A percentile compares a stretch with the other conserved stretches of the same genome.
phyloP scores from a whole-genome alignment of 2,329 filamentous ascomycete genomes.

The Volutella citrinella region DNA sequence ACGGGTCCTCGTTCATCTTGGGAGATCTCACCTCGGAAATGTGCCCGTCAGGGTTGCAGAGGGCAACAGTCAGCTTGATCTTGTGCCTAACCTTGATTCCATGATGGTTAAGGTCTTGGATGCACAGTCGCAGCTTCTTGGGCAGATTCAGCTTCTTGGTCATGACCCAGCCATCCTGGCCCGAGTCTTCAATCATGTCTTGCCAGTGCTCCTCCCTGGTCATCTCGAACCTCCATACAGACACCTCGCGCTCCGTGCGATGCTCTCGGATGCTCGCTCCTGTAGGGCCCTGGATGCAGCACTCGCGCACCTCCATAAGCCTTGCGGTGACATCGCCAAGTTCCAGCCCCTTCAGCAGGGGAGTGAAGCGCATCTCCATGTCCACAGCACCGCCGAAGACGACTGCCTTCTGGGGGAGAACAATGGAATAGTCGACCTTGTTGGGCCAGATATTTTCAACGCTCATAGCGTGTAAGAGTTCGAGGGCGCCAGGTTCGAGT shows the following conservation, averaged over 20 bases:
- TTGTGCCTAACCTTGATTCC: constrained; percentile 93
- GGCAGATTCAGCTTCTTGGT: constrained; percentile 68
- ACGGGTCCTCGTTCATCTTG: too few relatives aligned
- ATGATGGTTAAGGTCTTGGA: constrained; percentile 85
- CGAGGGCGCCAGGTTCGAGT: constrained; percentile 70
- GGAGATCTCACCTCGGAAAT: constrained; percentile 79
- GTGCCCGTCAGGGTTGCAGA: constrained; percentile 94
- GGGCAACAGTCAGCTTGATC: constrained; percentile 83
- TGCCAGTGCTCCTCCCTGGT: constrained; percentile 62
- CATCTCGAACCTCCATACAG: constrained; percentile 55
- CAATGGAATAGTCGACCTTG: constrained; percentile 94
- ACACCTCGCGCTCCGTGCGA: constrained; percentile 63
- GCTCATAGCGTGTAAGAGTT: constrained; percentile 84
- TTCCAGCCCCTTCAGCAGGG: constrained; percentile 81
- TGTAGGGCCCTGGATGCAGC: constrained; percentile 48
- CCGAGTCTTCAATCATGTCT: constrained; percentile 65
- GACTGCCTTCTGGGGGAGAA: constrained; percentile 89
- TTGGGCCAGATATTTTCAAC: constrained; percentile 98
- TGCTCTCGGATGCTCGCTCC: constrained; percentile 51
- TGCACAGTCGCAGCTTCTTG: constrained; percentile 75
- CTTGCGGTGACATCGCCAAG: constrained; percentile 80
- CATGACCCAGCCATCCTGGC: constrained; percentile 63
- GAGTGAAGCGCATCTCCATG: constrained; percentile 82
- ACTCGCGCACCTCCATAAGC: constrained; percentile 75
- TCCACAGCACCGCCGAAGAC: constrained; percentile 87